phyloP scores from a whole-genome alignment of 2,329 filamentous ascomycete species.

The Hypomyces perniciosus region DNA sequence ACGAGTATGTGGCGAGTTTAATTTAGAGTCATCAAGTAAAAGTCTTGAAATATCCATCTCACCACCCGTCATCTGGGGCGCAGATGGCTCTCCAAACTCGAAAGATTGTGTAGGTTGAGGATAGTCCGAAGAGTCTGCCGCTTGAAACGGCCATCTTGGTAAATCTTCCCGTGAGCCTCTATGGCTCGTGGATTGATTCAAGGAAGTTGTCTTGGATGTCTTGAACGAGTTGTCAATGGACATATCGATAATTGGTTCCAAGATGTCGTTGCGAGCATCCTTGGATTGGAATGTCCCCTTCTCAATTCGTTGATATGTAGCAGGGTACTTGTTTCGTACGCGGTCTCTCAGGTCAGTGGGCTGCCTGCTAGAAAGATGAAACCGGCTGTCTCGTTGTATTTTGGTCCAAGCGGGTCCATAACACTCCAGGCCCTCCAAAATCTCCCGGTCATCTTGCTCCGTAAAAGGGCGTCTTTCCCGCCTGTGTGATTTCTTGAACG shows the following conservation, averaged over 20 bases:
- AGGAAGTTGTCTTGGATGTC: conserved; percentile 30
- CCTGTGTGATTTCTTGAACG: conserved; percentile 56
- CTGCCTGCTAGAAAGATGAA: conserved; percentile 52
- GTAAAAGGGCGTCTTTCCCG: conserved; percentile 57
- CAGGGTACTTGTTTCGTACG: conserved; percentile 58
- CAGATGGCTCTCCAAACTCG: conserved; percentile 39
- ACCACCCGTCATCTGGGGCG: conserved; percentile 37
- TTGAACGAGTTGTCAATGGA: conserved; percentile 42
- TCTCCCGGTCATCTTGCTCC: conserved; percentile 56
- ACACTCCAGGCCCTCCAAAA: conserved; percentile 51
- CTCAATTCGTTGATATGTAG: conserved; percentile 51
- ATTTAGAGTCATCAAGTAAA: conserved; percentile 47
- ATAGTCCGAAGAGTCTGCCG: conserved; percentile 26
- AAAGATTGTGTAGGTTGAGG: conserved; percentile 25
- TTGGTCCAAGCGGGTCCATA: conserved; percentile 62
- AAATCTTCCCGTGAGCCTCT: conserved; percentile 43
- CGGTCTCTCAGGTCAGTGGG: conserved; percentile 59
- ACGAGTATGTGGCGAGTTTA: conserved; percentile 20
- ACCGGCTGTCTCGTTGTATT: conserved; percentile 55
- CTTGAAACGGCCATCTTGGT: conserved; percentile 35
- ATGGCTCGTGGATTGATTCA: conserved; percentile 35
- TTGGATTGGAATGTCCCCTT: conserved; percentile 46
- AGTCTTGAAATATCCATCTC: conserved; percentile 60
- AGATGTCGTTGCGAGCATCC: conserved; percentile 31
- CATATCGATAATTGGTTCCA: conserved; percentile 48